These are phyloP conservation scores for Gossypium lobatum DNA, from an alignment of 441 rosid genomes.

Conservation along the genomic window DNA sequence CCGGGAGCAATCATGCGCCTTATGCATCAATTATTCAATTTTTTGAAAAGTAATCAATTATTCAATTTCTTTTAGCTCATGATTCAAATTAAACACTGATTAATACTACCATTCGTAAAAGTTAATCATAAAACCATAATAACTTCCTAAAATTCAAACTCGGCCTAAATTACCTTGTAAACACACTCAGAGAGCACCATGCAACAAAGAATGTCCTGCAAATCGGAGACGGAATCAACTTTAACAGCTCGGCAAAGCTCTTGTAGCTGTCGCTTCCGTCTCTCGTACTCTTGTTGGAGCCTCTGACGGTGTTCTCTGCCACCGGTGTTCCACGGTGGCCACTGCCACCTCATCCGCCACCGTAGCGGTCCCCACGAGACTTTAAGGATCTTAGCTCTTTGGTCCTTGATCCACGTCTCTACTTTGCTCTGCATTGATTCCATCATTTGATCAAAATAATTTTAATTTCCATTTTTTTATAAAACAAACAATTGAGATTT, in stretches of 20 bases:
- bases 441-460: slow-evolving; percentile 26
- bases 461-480: neutral
- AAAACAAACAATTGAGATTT: neutral
- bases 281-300: slow-evolving; percentile 77
- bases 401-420: slow-evolving; percentile 92
- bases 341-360: slow-evolving; percentile 75
- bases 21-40: neutral
- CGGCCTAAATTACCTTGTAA: slow-evolving; percentile 42
- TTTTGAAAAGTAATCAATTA: neutral
- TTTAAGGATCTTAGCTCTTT: slow-evolving; percentile 56
- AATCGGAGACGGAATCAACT: slow-evolving; percentile 79
- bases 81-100: neutral
- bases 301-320: slow-evolving; percentile 48
- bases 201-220: slow-evolving; percentile 91
- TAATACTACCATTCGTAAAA: neutral
- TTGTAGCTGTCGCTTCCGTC: slow-evolving; percentile 61
- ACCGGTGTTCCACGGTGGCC: slow-evolving; percentile 69
- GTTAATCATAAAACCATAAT: neutral
- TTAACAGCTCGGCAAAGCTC: slow-evolving; percentile 72
- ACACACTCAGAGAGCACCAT: slow-evolving; percentile 96
- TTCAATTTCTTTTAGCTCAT: neutral
- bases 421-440: slow-evolving; percentile 69
- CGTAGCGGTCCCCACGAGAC: slow-evolving; percentile 77
- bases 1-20: neutral
- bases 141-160: neutral